These are phyloP conservation scores for Pistacia integerrima DNA, from an alignment of 345 rosid genomes.

Conservation along the genomic window DNA sequence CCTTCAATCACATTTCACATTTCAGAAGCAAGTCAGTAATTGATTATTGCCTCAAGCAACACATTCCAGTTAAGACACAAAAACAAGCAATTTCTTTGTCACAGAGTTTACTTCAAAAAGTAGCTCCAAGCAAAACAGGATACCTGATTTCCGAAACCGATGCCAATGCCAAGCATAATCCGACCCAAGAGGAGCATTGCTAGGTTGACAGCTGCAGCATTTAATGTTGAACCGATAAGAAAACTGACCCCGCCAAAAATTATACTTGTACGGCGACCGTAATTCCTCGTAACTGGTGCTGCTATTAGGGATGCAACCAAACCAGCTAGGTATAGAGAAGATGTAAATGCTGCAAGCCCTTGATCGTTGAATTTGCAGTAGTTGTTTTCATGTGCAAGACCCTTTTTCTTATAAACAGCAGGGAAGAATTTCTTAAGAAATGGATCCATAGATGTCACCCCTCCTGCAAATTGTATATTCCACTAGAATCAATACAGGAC, in stretches of 20 bases:
- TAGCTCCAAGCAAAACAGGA: background rate
- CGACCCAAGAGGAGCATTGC: slow-evolving; percentile 83
- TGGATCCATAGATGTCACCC: slow-evolving; percentile 85
- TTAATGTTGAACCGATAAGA: slow-evolving; percentile 66
- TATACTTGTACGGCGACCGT: slow-evolving; percentile 84
- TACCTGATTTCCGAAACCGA: slow-evolving; percentile 99
- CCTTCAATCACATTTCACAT: slow-evolving; percentile 36
- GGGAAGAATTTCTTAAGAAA: slow-evolving; percentile 78
- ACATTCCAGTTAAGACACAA: background rate
- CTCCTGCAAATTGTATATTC: slow-evolving; percentile 48
- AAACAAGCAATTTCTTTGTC: background rate
- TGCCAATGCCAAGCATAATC: slow-evolving; percentile 90
- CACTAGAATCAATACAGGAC: background rate
- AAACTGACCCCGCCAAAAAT: slow-evolving; percentile 85
- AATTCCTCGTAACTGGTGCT: slow-evolving; percentile 68
- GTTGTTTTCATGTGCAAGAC: slow-evolving; percentile 79
- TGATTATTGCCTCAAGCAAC: background rate
- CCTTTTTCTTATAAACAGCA: slow-evolving; percentile 58
- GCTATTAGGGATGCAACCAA: slow-evolving; percentile 79
- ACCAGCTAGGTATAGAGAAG: slow-evolving; percentile 92
- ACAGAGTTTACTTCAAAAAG: background rate
- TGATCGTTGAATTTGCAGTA: slow-evolving; percentile 90
- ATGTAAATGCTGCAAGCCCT: slow-evolving; percentile 81
- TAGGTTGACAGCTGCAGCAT: slow-evolving; percentile 67
- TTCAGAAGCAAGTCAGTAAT: background rate